Conservation (phyloP, 208 protist species). For the Trypanosoma mega region DNA sequence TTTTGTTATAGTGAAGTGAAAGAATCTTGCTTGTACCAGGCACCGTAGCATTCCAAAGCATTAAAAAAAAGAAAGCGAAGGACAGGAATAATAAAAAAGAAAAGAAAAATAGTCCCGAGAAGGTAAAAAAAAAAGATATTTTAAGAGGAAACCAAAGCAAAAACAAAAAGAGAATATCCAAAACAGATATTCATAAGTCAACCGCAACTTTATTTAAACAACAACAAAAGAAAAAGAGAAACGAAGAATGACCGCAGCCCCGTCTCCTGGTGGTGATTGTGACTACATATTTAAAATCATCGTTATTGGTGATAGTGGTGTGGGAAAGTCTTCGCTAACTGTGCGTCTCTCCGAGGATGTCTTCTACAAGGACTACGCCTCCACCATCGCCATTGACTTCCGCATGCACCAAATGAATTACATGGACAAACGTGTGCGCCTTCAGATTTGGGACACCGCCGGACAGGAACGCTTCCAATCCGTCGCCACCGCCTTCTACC, state of each 20-base stretch:
- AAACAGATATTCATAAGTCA: too few relatives aligned
- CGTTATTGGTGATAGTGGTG: slow-evolving; percentile 91
- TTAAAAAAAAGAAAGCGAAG: slow-evolving; percentile 16
- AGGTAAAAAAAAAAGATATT: too few relatives aligned
- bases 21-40: not conserved
- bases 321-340: slow-evolving; percentile 90
- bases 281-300: slow-evolving; percentile 97
- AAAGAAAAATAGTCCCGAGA: too few relatives aligned
- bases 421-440: slow-evolving; percentile 89
- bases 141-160: too few relatives aligned
- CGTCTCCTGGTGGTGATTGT: slow-evolving; percentile 77
- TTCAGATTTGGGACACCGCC: slow-evolving; percentile 93
- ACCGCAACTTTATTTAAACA: too few relatives aligned
- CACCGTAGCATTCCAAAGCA: not conserved
- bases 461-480: slow-evolving; percentile 93
- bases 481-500: slow-evolving; percentile 92
- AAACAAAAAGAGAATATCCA: too few relatives aligned
- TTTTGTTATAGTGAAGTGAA: slow-evolving; percentile 7
- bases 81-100: slow-evolving; percentile 7
- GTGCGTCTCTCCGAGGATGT: slow-evolving; percentile 92
- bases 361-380: slow-evolving; percentile 89
- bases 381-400: slow-evolving; percentile 91
- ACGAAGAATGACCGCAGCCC: slow-evolving; percentile 19
- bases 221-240: slow-evolving; percentile 9
- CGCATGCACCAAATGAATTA: slow-evolving; percentile 90